Percentiles rank a stretch among this genome's conserved stretches.
phyloP scores from a whole-genome alignment of 1,284 basidiomycete species.

The Cutaneotrichosporon dermatis region DNA sequence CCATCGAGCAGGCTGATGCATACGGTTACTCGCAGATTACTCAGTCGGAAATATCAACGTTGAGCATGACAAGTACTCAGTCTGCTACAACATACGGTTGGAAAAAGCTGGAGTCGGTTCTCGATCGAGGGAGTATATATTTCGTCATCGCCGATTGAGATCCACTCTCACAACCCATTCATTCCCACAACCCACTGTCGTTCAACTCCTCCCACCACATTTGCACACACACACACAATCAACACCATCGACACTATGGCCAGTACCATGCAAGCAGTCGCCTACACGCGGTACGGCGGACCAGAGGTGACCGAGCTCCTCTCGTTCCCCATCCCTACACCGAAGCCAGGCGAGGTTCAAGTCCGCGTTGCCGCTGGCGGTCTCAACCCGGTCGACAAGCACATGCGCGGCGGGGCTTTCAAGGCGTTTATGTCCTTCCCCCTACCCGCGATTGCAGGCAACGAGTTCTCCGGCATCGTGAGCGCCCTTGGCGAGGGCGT shows the following conservation, averaged over 20 bases:
- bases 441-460: slow-evolving; percentile 12
- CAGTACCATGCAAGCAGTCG: slow-evolving; percentile 19
- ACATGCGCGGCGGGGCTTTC: slow-evolving; percentile 15
- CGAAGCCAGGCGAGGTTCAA: slow-evolving; percentile 11
- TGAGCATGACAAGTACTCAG: too few relatives aligned
- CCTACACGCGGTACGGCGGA: slow-evolving; percentile 21
- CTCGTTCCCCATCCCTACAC: slow-evolving; percentile 9
- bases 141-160: too few relatives aligned
- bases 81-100: too few relatives aligned
- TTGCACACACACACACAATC: too few relatives aligned
- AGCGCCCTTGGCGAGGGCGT: slow-evolving; percentile 36
- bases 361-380: slow-evolving; percentile 11
- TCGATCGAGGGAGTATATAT: too few relatives aligned
- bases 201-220: too few relatives aligned
- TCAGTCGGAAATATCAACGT: too few relatives aligned
- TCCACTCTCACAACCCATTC: too few relatives aligned
- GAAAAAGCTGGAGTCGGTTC: too few relatives aligned
- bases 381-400: slow-evolving; percentile 41
- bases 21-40: too few relatives aligned
- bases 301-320: slow-evolving; percentile 14
- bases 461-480: slow-evolving; percentile 51
- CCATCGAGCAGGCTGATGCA: too few relatives aligned
- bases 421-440: slow-evolving; percentile 22
- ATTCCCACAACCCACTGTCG: too few relatives aligned
- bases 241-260: not conserved